Evolutionary conservation across 1,284 basidiomycete species (phyloP).

Genomic region (Anthracocystis setariae): DNA sequence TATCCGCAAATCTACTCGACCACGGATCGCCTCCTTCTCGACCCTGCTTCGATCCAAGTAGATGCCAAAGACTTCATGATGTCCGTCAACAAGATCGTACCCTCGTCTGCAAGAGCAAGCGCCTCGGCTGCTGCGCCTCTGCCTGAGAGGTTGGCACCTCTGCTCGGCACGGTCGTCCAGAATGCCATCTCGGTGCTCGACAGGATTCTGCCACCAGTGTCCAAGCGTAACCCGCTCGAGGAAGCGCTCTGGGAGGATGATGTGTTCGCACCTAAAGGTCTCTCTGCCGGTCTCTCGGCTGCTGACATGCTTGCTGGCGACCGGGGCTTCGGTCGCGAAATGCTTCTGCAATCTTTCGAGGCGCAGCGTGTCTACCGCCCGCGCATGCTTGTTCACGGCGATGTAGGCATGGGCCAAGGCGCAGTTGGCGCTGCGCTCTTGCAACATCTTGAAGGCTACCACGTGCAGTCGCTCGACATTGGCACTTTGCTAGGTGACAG

Average conservation of each 20-base stretch:
- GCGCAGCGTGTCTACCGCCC: slow-evolving; percentile 90
- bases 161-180: slow-evolving; percentile 78
- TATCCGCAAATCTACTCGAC: slow-evolving; percentile 99
- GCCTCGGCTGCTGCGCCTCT: slow-evolving; percentile 85
- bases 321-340: slow-evolving; percentile 63
- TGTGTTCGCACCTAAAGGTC: slow-evolving; percentile 73
- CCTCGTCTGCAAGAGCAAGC: slow-evolving; percentile 90
- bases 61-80: slow-evolving; percentile 96
- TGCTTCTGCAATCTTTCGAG: slow-evolving; percentile 79
- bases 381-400: slow-evolving; percentile 84
- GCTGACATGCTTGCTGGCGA: slow-evolving; percentile 49
- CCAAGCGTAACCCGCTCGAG: slow-evolving; percentile 74
- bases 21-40: slow-evolving; percentile 82
- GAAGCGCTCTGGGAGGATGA: slow-evolving; percentile 81
- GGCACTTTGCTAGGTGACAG: slow-evolving; percentile 90
- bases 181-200: slow-evolving; percentile 77
- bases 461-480: slow-evolving; percentile 91
- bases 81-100: slow-evolving; percentile 82
- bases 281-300: slow-evolving; percentile 27
- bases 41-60: slow-evolving; percentile 86
- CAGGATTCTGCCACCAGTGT: slow-evolving; percentile 68
- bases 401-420: slow-evolving; percentile 86
- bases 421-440: slow-evolving; percentile 89
- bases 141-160: slow-evolving; percentile 83
- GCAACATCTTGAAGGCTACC: slow-evolving; percentile 94